Conservation (phyloP, 345 rosid species). For the Boechera stricta region DNA sequence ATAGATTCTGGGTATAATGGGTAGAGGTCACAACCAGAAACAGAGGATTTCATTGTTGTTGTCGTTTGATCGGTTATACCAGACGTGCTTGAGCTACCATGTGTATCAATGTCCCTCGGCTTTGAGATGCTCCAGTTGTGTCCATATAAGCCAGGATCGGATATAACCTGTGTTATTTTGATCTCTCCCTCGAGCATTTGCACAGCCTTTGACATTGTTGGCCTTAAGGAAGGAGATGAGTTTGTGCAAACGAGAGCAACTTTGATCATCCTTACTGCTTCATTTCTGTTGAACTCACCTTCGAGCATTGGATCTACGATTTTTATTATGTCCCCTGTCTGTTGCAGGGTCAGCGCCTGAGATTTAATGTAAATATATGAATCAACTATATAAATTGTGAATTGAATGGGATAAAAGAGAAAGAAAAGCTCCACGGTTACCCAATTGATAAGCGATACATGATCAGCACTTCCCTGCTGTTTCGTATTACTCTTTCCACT, state of each 20-base stretch:
- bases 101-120: conserved; percentile 36
- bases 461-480: conserved; percentile 14
- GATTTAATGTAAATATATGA: neutral
- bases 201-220: conserved; percentile 53
- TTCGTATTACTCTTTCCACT: conserved; percentile 46
- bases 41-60: conserved; percentile 21
- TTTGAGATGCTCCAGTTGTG: conserved; percentile 44
- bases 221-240: conserved; percentile 50
- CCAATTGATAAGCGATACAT: conserved; percentile 50
- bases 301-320: conserved; percentile 47
- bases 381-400: neutral
- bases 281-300: conserved; percentile 42
- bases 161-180: conserved; percentile 25
- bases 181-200: conserved; percentile 49
- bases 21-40: conserved; percentile 29
- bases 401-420: neutral
- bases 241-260: conserved; percentile 53
- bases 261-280: conserved; percentile 49
- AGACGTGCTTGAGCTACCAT: conserved; percentile 20
- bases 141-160: conserved; percentile 40
- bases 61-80: conserved; percentile 7
- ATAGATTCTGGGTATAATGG: conserved; percentile 36
- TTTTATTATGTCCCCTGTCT: conserved; percentile 42
- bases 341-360: conserved; percentile 45
- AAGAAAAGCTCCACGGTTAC: conserved; percentile 30